Conservation (phyloP, 2,329 filamentous ascomycete species). For the Aspergillus texensis region DNA sequence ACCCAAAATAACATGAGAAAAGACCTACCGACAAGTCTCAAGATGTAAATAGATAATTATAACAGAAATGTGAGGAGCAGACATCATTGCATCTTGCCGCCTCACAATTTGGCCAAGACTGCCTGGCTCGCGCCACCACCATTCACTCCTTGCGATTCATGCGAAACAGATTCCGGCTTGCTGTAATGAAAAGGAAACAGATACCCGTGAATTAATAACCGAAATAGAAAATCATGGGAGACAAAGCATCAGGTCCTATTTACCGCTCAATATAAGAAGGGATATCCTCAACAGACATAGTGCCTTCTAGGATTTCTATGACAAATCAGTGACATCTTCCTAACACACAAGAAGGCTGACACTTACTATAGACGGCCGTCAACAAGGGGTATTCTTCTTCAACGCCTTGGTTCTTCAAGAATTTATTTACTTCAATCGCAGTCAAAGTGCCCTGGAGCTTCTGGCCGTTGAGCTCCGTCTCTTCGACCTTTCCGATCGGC, state of each 20-base stretch:
- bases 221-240: slow-evolving; percentile 10
- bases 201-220: slow-evolving; percentile 23
- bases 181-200: slow-evolving; percentile 19
- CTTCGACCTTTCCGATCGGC: slow-evolving; percentile 83
- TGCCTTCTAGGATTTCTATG: slow-evolving; percentile 72
- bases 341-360: slow-evolving; percentile 10
- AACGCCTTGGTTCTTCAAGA: slow-evolving; percentile 75
- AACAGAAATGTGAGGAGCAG: slow-evolving; percentile 5
- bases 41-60: slow-evolving; percentile 12
- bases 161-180: slow-evolving; percentile 19
- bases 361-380: slow-evolving; percentile 74
- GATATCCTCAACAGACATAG: slow-evolving; percentile 77
- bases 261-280: slow-evolving; percentile 65
- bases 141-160: slow-evolving; percentile 12
- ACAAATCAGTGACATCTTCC: slow-evolving; percentile 23
- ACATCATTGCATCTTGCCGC: background rate
- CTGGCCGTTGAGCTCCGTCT: slow-evolving; percentile 89
- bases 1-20: slow-evolving; percentile 12
- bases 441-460: slow-evolving; percentile 94
- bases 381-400: slow-evolving; percentile 90
- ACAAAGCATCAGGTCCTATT: slow-evolving; percentile 23
- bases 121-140: slow-evolving; percentile 16
- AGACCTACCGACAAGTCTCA: slow-evolving; percentile 8
- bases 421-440: slow-evolving; percentile 86
- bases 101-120: slow-evolving; percentile 19